These are phyloP conservation scores for Nicotiana otophora DNA, from an alignment of 257 asterid species.

Conservation along the genomic window DNA sequence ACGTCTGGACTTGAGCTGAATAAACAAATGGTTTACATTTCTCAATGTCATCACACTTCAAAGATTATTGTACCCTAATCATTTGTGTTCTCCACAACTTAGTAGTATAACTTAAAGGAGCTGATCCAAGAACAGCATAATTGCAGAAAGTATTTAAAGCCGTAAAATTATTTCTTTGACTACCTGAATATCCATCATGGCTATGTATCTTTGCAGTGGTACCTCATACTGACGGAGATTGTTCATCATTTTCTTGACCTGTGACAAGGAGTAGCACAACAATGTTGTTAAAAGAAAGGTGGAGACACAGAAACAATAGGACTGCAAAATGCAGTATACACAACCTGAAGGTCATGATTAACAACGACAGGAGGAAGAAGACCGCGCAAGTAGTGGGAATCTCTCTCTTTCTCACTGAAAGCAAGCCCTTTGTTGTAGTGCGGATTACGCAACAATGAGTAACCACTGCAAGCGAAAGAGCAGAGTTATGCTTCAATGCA, in stretches of 20 bases:
- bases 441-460: conserved; percentile 92
- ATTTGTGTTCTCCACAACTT: not conserved
- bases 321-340: not conserved
- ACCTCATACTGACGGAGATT: conserved; percentile 90
- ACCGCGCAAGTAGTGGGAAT: conserved; percentile 90
- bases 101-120: not conserved
- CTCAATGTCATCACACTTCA: not conserved
- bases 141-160: not conserved
- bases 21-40: not conserved
- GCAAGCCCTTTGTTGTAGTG: conserved; percentile 98
- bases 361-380: conserved; percentile 89
- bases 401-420: conserved; percentile 84
- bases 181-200: conserved; percentile 99
- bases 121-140: not conserved
- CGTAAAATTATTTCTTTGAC: not conserved
- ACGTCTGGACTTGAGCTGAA: not conserved
- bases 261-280: conserved; percentile 10
- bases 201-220: conserved; percentile 95
- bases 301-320: not conserved
- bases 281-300: not conserved
- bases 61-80: not conserved
- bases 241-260: conserved; percentile 96
- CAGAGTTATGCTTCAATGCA: not conserved
- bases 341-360: conserved; percentile 81
- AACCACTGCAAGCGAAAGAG: conserved; percentile 58